A percentile compares a stretch with the other conserved stretches of the same genome.
Evolutionary conservation across 2,329 filamentous ascomycete species (phyloP).

Genomic region (Myriangium duriaei): DNA sequence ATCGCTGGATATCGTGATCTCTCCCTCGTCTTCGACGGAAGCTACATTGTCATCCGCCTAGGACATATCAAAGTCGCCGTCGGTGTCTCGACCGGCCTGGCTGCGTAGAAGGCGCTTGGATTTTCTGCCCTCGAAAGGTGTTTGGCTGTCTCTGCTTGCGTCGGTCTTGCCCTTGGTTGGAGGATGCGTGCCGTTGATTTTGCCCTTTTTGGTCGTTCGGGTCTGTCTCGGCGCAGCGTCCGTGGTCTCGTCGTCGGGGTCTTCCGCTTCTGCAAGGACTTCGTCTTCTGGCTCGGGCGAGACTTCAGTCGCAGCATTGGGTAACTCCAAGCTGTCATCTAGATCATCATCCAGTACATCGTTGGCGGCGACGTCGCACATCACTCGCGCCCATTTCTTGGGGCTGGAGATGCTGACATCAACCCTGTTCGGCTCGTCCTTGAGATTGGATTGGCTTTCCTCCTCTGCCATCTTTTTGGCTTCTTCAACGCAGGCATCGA

Average conservation of each 20-base stretch:
- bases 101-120: constrained; percentile 6
- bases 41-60: too few relatives aligned
- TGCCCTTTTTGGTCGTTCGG: neutral
- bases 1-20: too few relatives aligned
- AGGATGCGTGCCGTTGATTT: constrained; percentile 6
- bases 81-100: constrained; percentile 1
- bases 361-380: neutral
- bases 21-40: too few relatives aligned
- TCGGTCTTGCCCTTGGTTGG: constrained; percentile 14
- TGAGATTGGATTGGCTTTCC: constrained; percentile 14
- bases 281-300: neutral
- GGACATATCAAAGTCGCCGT: constrained; percentile 8
- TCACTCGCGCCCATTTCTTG: neutral
- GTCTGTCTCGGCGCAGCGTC: neutral
- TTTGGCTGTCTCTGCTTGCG: constrained; percentile 16
- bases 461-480: constrained; percentile 27
- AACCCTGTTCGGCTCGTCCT: neutral
- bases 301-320: neutral
- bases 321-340: constrained; percentile 10
- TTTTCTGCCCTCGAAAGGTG: constrained; percentile 10
- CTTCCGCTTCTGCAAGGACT: neutral
- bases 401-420: neutral
- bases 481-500: constrained; percentile 28
- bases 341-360: constrained; percentile 1
- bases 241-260: neutral